Evolutionary conservation across 2,329 filamentous ascomycete genomes (phyloP).

Genomic region (Nigrospora oryzae): DNA sequence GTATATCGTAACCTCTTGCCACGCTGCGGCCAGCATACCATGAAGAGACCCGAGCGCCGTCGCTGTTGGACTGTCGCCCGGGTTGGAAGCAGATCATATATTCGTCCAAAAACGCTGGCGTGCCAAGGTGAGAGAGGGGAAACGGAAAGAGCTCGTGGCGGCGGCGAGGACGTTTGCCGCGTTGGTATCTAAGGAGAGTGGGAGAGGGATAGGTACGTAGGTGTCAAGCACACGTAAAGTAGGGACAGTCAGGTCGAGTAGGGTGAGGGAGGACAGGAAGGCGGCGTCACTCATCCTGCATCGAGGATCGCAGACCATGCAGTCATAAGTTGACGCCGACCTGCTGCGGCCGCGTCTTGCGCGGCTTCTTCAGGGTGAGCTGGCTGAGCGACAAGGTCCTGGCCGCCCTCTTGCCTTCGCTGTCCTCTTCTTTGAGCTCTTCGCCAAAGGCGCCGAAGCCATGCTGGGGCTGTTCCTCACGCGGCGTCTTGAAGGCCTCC

Average conservation of each 20-base stretch:
- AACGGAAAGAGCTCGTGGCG: background rate
- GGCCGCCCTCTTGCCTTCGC: conserved; percentile 41
- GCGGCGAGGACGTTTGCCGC: background rate
- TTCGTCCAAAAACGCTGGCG: background rate
- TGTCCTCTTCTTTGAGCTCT: conserved; percentile 28
- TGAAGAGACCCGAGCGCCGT: background rate
- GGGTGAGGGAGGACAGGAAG: background rate
- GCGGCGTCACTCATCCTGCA: background rate
- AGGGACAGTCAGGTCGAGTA: background rate
- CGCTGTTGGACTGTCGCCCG: background rate
- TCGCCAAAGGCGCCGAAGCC: conserved; percentile 33
- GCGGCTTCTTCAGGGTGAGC: conserved; percentile 38
- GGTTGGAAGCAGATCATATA: too few species aligned
- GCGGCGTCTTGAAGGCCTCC: conserved; percentile 43
- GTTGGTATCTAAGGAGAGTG: too few species aligned
- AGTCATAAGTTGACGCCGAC: conserved; percentile 21
- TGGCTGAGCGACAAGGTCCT: conserved; percentile 58
- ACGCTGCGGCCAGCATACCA: background rate
- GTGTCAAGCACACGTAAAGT: too few species aligned
- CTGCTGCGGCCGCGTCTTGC: conserved; percentile 10
- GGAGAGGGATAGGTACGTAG: too few species aligned
- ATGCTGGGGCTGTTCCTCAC: conserved; percentile 31
- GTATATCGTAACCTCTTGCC: background rate
- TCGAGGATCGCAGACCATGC: conserved; percentile 11
- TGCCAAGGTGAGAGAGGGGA: background rate